Percentiles rank a stretch among this genome's conserved stretches.
Conservation (phyloP, 495 filamentous ascomycete species). For the Aspergillus bridgeri region DNA sequence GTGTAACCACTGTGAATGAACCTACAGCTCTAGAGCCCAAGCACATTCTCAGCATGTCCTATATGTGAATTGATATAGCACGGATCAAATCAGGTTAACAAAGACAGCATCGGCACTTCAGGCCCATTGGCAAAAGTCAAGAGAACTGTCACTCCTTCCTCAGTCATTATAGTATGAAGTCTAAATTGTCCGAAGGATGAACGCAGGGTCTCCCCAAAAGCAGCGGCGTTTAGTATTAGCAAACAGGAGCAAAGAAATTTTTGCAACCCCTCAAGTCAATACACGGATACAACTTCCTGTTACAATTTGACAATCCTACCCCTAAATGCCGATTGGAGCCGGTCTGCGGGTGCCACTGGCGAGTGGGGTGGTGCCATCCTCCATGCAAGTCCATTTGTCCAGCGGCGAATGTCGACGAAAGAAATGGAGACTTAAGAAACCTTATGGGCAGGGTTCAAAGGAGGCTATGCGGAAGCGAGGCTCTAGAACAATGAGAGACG, state of each 20-base stretch:
- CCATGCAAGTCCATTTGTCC: not conserved
- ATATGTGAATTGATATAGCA: not conserved
- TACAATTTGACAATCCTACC: not conserved
- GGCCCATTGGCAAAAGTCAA: not conserved
- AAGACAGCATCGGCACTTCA: not conserved
- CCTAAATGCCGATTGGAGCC: slow-evolving; percentile 10
- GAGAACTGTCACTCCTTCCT: not conserved
- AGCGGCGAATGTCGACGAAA: not conserved
- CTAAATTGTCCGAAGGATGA: not conserved
- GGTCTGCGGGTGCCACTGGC: slow-evolving; percentile 5
- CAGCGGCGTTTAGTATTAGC: no score
- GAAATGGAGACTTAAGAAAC: not conserved
- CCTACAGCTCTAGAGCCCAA: not conserved
- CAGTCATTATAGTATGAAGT: not conserved
- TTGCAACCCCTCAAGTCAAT: not conserved
- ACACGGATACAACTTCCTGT: not conserved
- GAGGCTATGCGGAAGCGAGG: slow-evolving; percentile 5
- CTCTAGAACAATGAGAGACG: not conserved
- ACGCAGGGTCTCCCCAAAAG: not conserved
- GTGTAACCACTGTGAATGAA: not conserved
- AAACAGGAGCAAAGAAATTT: not conserved
- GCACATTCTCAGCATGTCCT: not conserved
- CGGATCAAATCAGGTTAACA: not conserved
- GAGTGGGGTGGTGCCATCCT: not conserved
- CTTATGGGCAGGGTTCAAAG: not conserved